Evolutionary conservation across 345 rosid species (phyloP).

Genomic region (Garcia nutans): DNA sequence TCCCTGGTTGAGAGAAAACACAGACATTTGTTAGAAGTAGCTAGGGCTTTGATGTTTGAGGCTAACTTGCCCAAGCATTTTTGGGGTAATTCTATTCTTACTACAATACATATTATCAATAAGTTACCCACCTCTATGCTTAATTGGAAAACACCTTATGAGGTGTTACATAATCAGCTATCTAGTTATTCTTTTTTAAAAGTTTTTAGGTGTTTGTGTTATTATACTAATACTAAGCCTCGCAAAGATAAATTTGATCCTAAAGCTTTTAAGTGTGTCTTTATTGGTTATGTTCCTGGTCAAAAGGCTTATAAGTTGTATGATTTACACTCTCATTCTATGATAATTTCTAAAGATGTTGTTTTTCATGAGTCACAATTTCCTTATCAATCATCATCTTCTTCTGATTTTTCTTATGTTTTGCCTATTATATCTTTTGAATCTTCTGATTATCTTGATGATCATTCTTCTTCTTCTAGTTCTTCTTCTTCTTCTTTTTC

Average conservation of each 20-base stretch:
- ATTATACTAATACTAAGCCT: not conserved
- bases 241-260: not conserved
- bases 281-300: not conserved
- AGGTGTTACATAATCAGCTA: not conserved
- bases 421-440: too few species aligned
- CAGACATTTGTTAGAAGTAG: not conserved
- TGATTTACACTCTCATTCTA: not conserved
- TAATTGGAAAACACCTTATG: not conserved
- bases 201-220: not conserved
- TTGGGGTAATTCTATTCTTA: not conserved
- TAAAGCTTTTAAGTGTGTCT: not conserved
- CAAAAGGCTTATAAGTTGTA: not conserved
- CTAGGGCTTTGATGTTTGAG: not conserved
- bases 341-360: not conserved
- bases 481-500: too few species aligned
- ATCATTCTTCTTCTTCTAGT: too few species aligned
- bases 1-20: not conserved
- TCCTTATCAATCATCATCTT: not conserved
- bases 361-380: not conserved
- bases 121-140: not conserved
- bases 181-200: fast-evolving
- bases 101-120: not conserved
- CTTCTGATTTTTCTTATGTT: not conserved
- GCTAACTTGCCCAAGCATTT: not conserved
- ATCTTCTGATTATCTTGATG: too few species aligned